Evolutionary conservation across 1,284 basidiomycete genomes (phyloP), one percentile per base, ranked within the genome.

Genomic region (Cutaneotrichosporon sp.): DNA sequence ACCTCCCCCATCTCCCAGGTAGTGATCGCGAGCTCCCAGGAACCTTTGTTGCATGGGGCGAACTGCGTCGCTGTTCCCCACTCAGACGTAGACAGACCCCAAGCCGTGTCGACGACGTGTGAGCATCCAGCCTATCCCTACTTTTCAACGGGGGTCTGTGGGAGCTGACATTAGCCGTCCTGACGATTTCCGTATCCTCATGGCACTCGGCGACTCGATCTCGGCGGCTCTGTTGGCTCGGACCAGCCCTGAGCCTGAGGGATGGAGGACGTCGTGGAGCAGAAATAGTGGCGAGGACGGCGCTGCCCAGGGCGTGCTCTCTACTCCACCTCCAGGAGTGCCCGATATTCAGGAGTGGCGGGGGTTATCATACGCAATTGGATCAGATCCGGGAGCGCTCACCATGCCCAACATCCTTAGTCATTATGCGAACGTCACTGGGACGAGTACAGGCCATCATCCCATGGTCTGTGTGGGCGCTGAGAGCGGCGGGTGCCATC

Each of bases 201-300:
- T 75, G 65, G 74, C 73, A 8, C 26, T 75, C 16, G 75, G 75
- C 1, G 75, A 77, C 53, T 72, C 68, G 1, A 75, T 77, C 57
- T 71, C 74, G 0, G 75, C 75, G 4, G 75, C 66, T 0, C 55
- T 72, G 8, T 65, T 75, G 29, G 74, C 74, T 5, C 58, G 61
- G 32, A 42, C 54, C 16, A 29, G 42, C 16, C 26, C 24, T 19
- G 11, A 26, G 8, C 3, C 22, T n/a, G n/a, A n/a, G n/a, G n/a
- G n/a, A n/a, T n/a, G n/a, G n/a, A n/a, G n/a, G n/a, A n/a, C n/a
- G n/a, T n/a, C n/a, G n/a, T n/a, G n/a, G n/a, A n/a, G n/a, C n/a
- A n/a, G n/a, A n/a, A n/a, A n/a, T n/a, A n/a, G n/a, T n/a, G n/a
- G n/a, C n/a, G n/a, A n/a, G n/a, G n/a, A n/a, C n/a, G n/a, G n/a